Evolutionary conservation across 805 yeast species (phyloP).

Genomic region (Lachancea quebecensis): DNA sequence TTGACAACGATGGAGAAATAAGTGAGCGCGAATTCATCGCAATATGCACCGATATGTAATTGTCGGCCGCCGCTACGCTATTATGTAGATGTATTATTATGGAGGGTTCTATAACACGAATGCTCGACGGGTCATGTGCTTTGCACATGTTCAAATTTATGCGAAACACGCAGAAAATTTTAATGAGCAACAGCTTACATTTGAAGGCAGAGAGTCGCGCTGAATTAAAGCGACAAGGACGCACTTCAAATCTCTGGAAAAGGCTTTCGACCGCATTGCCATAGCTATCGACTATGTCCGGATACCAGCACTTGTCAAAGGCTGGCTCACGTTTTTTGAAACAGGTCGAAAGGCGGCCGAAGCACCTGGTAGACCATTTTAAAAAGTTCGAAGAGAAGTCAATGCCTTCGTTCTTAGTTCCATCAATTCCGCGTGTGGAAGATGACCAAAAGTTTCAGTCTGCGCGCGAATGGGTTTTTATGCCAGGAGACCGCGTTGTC

Average conservation of each 20-base stretch:
- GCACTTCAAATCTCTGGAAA: too few relatives aligned
- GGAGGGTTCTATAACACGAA: too few relatives aligned
- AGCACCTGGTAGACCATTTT: conserved; percentile 25
- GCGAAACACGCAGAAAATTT: too few relatives aligned
- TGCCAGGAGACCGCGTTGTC: conserved; percentile 74
- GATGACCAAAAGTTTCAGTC: conserved; percentile 33
- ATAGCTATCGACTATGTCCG: conserved; percentile 11
- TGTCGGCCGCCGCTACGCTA: background rate
- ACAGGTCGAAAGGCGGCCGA: conserved; percentile 27
- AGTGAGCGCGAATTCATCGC: conserved; percentile 86
- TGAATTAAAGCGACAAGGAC: too few relatives aligned
- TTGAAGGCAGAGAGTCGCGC: too few relatives aligned
- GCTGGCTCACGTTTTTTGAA: conserved; percentile 34
- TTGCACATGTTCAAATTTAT: too few relatives aligned
- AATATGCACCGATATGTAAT: conserved; percentile 66
- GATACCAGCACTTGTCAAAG: conserved; percentile 30
- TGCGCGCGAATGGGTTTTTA: conserved; percentile 50
- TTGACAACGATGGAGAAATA: conserved; percentile 93
- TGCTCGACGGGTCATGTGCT: too few relatives aligned
- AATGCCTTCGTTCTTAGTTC: conserved; percentile 34
- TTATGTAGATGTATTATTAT: background rate
- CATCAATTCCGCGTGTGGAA: conserved; percentile 29
- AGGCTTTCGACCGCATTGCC: background rate
- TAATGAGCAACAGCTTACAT: too few relatives aligned
- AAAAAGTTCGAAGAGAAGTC: conserved; percentile 28